These are phyloP conservation scores for Trypanosoma grayi DNA, from an alignment of 208 protist genomes.

Conservation along the genomic window DNA sequence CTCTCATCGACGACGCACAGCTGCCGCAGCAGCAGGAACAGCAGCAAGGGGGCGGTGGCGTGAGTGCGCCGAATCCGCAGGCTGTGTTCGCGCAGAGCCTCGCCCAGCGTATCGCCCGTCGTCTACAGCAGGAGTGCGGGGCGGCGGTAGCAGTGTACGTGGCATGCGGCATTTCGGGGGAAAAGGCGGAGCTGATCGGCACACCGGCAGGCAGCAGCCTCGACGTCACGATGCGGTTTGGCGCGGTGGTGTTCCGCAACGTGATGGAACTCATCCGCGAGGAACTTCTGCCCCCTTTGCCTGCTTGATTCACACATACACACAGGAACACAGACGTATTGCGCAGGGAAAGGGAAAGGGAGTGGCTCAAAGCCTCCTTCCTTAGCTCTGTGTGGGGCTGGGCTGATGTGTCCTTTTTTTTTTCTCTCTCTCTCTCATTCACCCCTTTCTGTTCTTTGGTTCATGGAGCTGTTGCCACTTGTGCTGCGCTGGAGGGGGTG, in stretches of 20 bases:
- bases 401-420: no score
- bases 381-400: no score
- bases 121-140: slow-evolving; percentile 17
- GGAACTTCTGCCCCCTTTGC: background rate
- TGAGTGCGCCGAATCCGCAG: slow-evolving; percentile 23
- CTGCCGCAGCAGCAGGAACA: background rate
- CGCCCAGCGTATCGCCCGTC: slow-evolving; percentile 36
- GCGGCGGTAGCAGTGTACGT: slow-evolving; percentile 41
- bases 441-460: no score
- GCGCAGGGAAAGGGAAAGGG: background rate
- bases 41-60: background rate
- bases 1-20: slow-evolving; percentile 30
- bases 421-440: no score
- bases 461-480: no score
- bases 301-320: no score
- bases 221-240: slow-evolving; percentile 50
- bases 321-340: background rate
- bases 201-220: slow-evolving; percentile 43
- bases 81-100: slow-evolving; percentile 43
- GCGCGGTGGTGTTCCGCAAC: slow-evolving; percentile 31
- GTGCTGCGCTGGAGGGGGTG: no score
- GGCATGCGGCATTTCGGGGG: slow-evolving; percentile 47
- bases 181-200: slow-evolving; percentile 44
- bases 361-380: no score
- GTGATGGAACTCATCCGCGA: slow-evolving; percentile 29